Evolutionary conservation across 305 asterid species (phyloP).

Genomic region (Ajuga reptans): DNA sequence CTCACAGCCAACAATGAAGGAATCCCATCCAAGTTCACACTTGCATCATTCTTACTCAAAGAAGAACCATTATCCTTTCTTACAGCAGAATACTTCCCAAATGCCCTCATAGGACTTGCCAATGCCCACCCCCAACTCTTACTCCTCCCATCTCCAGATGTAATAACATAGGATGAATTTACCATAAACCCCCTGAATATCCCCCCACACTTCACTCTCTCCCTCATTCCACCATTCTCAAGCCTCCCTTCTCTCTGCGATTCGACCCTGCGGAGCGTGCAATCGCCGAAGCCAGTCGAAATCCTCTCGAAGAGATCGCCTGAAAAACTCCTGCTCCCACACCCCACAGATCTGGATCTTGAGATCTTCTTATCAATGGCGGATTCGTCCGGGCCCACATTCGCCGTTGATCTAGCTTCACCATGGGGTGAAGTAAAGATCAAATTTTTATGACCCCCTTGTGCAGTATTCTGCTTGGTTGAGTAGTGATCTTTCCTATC

Average conservation of each 20-base stretch:
- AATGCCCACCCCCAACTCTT: slow-evolving; percentile 59
- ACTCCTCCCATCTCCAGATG: slow-evolving; percentile 37
- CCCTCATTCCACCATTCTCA: slow-evolving; percentile 31
- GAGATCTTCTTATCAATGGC: slow-evolving; percentile 40
- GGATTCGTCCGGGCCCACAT: slow-evolving; percentile 23
- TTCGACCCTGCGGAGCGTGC: slow-evolving; percentile 50
- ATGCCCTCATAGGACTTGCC: slow-evolving; percentile 56
- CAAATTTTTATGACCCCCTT: slow-evolving; percentile 25
- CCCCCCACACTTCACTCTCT: slow-evolving; percentile 52
- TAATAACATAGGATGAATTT: slow-evolving; percentile 25
- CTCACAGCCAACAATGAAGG: slow-evolving; percentile 42
- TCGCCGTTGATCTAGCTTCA: slow-evolving; percentile 5
- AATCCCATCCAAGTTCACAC: slow-evolving; percentile 39
- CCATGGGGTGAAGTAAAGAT: slow-evolving; percentile 23
- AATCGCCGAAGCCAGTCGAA: slow-evolving; percentile 59
- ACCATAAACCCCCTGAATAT: slow-evolving; percentile 41
- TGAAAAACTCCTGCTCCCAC: slow-evolving; percentile 59
- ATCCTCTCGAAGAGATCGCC: slow-evolving; percentile 57
- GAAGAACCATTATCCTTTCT: slow-evolving; percentile 32
- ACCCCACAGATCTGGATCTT: slow-evolving; percentile 63
- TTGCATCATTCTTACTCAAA: slow-evolving; percentile 27
- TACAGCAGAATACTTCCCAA: slow-evolving; percentile 31
- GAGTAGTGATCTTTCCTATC: slow-evolving; percentile 27
- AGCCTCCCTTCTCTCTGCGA: slow-evolving; percentile 53
- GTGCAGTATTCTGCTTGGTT: slow-evolving; percentile 24